phyloP scores from a whole-genome alignment of 1,284 basidiomycete species.

The Entoloma clypeatum region DNA sequence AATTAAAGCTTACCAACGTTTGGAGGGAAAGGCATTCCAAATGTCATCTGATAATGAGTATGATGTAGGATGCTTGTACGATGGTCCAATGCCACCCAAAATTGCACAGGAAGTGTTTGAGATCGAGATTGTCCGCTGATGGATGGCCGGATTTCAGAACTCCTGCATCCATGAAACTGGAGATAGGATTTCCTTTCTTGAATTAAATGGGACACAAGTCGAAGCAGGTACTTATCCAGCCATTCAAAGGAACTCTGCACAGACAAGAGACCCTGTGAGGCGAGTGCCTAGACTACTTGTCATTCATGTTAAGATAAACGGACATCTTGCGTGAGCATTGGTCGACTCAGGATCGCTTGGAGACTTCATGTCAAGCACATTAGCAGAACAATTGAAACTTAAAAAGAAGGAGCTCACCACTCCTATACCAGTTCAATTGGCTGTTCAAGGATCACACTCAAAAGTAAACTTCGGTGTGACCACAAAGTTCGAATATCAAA shows the following conservation, averaged over 20 bases:
- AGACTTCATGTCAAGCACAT: conserved; percentile 35
- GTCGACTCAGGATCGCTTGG: conserved; percentile 26
- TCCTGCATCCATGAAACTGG: neutral
- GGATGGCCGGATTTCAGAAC: neutral
- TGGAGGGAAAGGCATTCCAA: neutral
- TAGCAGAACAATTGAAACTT: conserved; percentile 32
- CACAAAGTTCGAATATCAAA: conserved; percentile 27
- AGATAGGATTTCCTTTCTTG: neutral
- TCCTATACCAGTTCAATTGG: conserved; percentile 28
- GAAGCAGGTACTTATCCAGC: conserved; percentile 6
- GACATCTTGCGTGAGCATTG: conserved; percentile 24
- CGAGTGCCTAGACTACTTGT: conserved; percentile 30
- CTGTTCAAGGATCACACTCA: conserved; percentile 28
- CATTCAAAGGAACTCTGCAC: conserved; percentile 15
- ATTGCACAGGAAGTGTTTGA: neutral
- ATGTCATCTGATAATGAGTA: conserved; percentile 1
- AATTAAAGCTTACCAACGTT: neutral
- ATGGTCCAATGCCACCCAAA: neutral
- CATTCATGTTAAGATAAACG: conserved; percentile 30
- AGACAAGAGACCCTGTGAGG: conserved; percentile 20
- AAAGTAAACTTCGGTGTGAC: conserved; percentile 26
- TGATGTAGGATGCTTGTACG: conserved; percentile 1
- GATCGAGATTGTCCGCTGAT: neutral
- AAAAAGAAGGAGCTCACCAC: conserved; percentile 16
- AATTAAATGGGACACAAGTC: conserved; percentile 7